A percentile compares a stretch with the other conserved stretches of the same genome.
phyloP scores from a whole-genome alignment of 768 basidiomycete genomes.

The Baorangia bicolor region DNA sequence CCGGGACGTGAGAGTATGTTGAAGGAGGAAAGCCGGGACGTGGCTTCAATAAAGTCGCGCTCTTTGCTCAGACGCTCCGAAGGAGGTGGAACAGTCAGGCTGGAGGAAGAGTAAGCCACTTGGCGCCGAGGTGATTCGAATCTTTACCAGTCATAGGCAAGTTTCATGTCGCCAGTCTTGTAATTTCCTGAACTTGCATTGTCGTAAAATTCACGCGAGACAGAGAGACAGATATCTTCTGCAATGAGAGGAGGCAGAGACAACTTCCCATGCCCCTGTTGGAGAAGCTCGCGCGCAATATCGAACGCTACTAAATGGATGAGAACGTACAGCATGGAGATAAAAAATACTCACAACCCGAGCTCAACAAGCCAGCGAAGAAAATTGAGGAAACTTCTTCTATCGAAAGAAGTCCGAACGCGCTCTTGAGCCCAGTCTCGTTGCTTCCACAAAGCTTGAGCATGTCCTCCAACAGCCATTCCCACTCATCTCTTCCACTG shows the following conservation, averaged over 20 bases:
- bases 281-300: constrained; percentile 64
- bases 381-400: constrained; percentile 82
- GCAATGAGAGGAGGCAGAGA: constrained; percentile 48
- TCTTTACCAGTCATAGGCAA: constrained; percentile 90
- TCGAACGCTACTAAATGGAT: constrained; percentile 50
- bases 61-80: constrained; percentile 66
- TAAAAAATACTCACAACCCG: constrained; percentile 68
- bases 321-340: constrained; percentile 1
- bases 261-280: constrained; percentile 43
- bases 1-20: constrained; percentile 75
- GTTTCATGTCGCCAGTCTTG: constrained; percentile 92
- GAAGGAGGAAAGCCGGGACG: constrained; percentile 92
- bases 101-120: constrained; percentile 32
- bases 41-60: constrained; percentile 95
- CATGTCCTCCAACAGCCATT: constrained; percentile 89
- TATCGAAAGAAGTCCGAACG: constrained; percentile 72
- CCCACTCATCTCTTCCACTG: constrained; percentile 74
- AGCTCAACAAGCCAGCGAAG: constrained; percentile 80
- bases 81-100: constrained; percentile 69
- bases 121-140: background rate
- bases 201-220: constrained; percentile 91
- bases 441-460: constrained; percentile 67
- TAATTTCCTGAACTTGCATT: constrained; percentile 92
- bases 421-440: constrained; percentile 64
- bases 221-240: constrained; percentile 78